Base-by-base conservation (phyloP, 805 yeast species). In the Candida montana region DNA sequence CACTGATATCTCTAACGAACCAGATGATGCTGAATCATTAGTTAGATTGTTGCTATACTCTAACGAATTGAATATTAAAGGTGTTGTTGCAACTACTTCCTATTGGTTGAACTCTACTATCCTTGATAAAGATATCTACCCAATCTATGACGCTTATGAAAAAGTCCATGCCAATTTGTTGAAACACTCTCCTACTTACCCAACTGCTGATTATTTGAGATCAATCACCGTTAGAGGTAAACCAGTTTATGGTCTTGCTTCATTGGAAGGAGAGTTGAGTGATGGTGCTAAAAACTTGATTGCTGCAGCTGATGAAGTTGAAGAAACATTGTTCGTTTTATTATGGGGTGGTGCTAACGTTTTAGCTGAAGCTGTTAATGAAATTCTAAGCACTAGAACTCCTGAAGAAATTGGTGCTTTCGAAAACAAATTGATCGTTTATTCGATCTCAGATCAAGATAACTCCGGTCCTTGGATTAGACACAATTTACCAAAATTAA, bases 21-120 rank as follows among this genome's bases (percentile, higher is more conserved):
- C 62, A 0, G 63, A 58, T 42, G 63, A 58, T 38, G 59, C 62
- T 6, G 61, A 58, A 31, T 56, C 63, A 2, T 36, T 61, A 4
- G 62, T 61, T 5, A 48, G 64, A 32, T 39, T 57, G 13, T 45
- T 61, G n/a, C 40, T 61, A 8, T 61, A 61, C 47, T 40, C 62
- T 7, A 59, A 60, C 39, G 64, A 61, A 37, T 28, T 61, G 8
- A 42, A 51, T 29, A 24, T 60, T 24, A 53, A 40, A 36, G 65
- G 65, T 15, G 49, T 59, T 16, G 64, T 58, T 7, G 64, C 64
- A 6, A 58, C 66, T 1, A 61, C 66, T 2, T 61, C 66, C 0
- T 52, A 36, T 37, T 61, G 65, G 66, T 39, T 61, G 31, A 60
- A 59, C 37, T 36, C 51, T 32, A 61, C 61, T 0, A 43, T 49